Evolutionary conservation across 306 rosid genomes (phyloP), one percentile per base, ranked within the genome.

Genomic region (Acacia confusa): DNA sequence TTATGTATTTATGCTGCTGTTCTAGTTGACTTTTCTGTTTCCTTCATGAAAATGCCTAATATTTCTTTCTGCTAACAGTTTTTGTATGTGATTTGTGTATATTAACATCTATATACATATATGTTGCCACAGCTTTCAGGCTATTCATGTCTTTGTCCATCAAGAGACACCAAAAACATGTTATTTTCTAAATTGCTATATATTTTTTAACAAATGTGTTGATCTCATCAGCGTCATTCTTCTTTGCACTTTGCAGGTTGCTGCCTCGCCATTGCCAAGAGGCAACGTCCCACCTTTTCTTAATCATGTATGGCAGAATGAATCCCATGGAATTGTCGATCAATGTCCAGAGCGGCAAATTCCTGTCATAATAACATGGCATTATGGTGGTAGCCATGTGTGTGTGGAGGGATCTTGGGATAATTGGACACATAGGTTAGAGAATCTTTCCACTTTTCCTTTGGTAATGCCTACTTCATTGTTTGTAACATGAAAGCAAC

Each of bases 321-420:
- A 91, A 64, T 22, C 81, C 65, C 89, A 44, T 66, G 94, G 86
- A 65, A 72, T 77, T 82, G 83, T 76, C 70, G 91, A 86, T 87
- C 82, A 73, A 76, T 86, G 90, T 85, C 80, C 88, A 32, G 92
- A 91, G 81, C 92, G 81, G 74, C 97, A 91, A 75, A 82, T 91
- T 69, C 95, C 98, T 13, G 90, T 91, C 47, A 82, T 94, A 88
- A 86, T 94, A 83, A 91, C 94, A 4, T 94, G 98, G 98, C 85
- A 24, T 52, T 87, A 73, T 50, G 98, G 94, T 74, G 97, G 98
- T 79, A 88, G 72, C 78, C 87, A 65, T 78, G 96, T 94, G 58
- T 90, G 83, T 61, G 91, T 92, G 63, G 97, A 94, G 91, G 98
- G 98, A 78, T 92, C 98, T 72, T 94, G 98, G 98, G 97, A 94